Evolutionary conservation across 2,329 filamentous ascomycete genomes (phyloP).

Genomic region (Aspergillus brunneoviolaceus): DNA sequence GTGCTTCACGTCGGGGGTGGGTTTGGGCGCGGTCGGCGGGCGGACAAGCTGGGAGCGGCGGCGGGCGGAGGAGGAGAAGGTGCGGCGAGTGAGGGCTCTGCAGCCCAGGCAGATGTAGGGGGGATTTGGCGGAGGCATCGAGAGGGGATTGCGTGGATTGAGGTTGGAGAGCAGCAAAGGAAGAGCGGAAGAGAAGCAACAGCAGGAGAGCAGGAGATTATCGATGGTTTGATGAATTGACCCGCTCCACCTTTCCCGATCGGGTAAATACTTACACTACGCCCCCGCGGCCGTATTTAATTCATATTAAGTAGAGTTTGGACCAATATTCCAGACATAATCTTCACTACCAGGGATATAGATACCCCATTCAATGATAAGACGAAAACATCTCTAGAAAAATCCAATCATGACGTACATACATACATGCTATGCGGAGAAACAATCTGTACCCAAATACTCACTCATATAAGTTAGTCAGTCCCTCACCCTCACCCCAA

Average conservation of each 20-base stretch:
- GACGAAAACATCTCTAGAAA: too few species aligned
- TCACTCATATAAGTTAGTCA: too few species aligned
- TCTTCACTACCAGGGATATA: too few species aligned
- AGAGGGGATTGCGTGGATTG: background rate
- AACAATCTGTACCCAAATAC: background rate
- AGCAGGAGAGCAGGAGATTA: too few species aligned
- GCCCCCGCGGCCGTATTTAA: too few species aligned
- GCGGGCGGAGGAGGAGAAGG: constrained; percentile 20
- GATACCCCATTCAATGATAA: too few species aligned
- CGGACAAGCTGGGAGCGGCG: constrained; percentile 38
- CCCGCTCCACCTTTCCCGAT: constrained; percentile 15
- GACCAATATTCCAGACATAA: too few species aligned
- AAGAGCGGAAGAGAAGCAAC: background rate
- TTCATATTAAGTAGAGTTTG: too few species aligned
- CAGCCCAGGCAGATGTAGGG: constrained; percentile 39
- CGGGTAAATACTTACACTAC: background rate
- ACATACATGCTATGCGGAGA: background rate
- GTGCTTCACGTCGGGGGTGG: constrained; percentile 78
- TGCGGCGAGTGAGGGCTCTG: constrained; percentile 22
- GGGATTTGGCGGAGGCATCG: constrained; percentile 26
- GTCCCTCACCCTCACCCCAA: too few species aligned
- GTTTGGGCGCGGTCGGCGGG: constrained; percentile 73
- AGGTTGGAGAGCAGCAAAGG: constrained; percentile 7
- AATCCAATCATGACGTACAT: background rate
- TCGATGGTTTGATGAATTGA: too few species aligned